Percentiles rank a stretch among this genome's conserved stretches.
phyloP scores from a whole-genome alignment of 129 eudicot genomes.

The Flaveria trinervia region DNA sequence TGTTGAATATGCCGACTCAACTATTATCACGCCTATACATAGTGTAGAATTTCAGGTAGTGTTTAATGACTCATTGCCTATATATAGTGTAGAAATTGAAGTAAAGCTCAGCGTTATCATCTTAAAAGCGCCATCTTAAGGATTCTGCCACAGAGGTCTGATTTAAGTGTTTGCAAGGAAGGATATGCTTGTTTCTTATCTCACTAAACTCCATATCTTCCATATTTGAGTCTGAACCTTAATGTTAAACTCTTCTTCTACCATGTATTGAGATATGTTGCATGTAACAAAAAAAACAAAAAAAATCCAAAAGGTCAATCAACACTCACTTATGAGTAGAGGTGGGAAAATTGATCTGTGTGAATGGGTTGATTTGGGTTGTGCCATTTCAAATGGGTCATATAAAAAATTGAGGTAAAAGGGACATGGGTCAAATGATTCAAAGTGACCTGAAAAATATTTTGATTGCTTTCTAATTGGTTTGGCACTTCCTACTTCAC shows the following conservation, averaged over 20 bases:
- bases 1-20: constrained; percentile 2
- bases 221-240: background rate
- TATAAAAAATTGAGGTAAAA: background rate
- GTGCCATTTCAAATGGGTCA: background rate
- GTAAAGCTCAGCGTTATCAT: background rate
- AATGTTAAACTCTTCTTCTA: background rate
- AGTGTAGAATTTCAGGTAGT: background rate
- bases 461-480: constrained; percentile 9
- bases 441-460: background rate
- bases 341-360: background rate
- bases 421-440: background rate
- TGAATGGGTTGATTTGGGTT: background rate
- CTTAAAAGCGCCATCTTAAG: background rate
- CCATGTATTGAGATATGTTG: background rate
- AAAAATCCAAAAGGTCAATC: background rate
- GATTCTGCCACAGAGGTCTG: background rate
- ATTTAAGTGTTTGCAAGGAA: constrained; percentile 2
- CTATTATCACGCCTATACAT: constrained; percentile 9
- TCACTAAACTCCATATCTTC: background rate
- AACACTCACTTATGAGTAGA: background rate
- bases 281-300: background rate
- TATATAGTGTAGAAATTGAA: background rate
- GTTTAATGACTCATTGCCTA: background rate
- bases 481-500: background rate
- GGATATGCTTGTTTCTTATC: background rate